These are phyloP conservation scores for Pulveroboletus ravenelii DNA, from an alignment of 768 basidiomycete genomes.

Conservation along the genomic window DNA sequence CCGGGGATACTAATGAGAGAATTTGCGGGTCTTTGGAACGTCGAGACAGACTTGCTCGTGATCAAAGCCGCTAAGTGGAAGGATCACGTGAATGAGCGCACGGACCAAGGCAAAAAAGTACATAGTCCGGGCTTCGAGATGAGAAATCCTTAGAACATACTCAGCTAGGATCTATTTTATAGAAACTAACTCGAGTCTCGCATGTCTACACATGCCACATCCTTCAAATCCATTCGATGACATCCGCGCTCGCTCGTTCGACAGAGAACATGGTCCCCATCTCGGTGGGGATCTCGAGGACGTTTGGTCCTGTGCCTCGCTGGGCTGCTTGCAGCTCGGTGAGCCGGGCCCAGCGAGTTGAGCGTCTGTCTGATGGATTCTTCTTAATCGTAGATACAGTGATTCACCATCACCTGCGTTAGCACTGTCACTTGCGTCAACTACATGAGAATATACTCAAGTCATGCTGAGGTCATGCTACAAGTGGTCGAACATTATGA, in stretches of 20 bases:
- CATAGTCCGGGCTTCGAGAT: slow-evolving; percentile 26
- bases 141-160: slow-evolving; percentile 59
- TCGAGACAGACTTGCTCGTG: no score
- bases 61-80: no score
- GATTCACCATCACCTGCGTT: no score
- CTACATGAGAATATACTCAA: no score
- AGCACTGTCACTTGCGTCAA: no score
- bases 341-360: slow-evolving; percentile 44
- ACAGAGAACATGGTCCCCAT: slow-evolving; percentile 57
- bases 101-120: slow-evolving; percentile 33
- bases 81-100: slow-evolving; percentile 26
- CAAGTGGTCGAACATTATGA: no score
- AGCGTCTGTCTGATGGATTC: slow-evolving; percentile 63
- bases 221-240: slow-evolving; percentile 72
- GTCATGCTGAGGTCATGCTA: no score
- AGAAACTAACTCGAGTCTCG: slow-evolving; percentile 77
- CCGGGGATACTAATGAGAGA: no score
- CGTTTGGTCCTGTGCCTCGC: slow-evolving; percentile 45
- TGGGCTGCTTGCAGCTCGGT: slow-evolving; percentile 26
- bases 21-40: no score
- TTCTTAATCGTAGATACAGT: slow-evolving; percentile 43
- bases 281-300: slow-evolving; percentile 49
- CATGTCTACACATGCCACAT: slow-evolving; percentile 74
- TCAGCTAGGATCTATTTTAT: slow-evolving; percentile 79
- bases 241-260: slow-evolving; percentile 56